Percentiles rank a stretch among this genome's conserved stretches.
phyloP scores from a whole-genome alignment of 306 rosid genomes.

The Lupinus albus region DNA sequence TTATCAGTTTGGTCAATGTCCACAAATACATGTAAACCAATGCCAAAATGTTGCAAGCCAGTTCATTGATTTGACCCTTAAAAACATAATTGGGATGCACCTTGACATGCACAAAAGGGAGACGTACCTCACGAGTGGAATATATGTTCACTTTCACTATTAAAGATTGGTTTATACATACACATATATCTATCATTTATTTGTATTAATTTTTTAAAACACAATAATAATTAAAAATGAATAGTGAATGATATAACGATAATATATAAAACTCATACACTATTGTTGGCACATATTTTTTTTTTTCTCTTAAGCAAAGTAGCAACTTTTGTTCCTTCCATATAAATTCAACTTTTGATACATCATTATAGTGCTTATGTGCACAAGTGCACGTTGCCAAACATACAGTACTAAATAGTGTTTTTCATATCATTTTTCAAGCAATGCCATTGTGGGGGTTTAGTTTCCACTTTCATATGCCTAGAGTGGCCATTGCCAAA shows the following conservation, averaged over 20 bases:
- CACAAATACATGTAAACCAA: slow-evolving; percentile 25
- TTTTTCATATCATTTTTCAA: slow-evolving; percentile 15
- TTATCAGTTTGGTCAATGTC: slow-evolving; percentile 35
- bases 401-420: slow-evolving; percentile 21
- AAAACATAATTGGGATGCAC: slow-evolving; percentile 38
- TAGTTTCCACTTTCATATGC: slow-evolving; percentile 45
- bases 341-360: slow-evolving; percentile 24
- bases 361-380: slow-evolving; percentile 12
- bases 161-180: too few relatives aligned
- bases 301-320: too few relatives aligned
- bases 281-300: too few relatives aligned
- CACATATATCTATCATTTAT: too few relatives aligned
- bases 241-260: too few relatives aligned
- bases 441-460: slow-evolving; percentile 43
- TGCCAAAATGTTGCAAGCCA: slow-evolving; percentile 33
- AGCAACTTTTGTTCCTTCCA: slow-evolving; percentile 32
- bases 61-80: slow-evolving; percentile 42
- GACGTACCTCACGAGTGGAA: too few relatives aligned
- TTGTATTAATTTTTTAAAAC: too few relatives aligned
- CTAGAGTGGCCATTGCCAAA: slow-evolving; percentile 30
- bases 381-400: slow-evolving; percentile 25
- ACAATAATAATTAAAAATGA: too few relatives aligned
- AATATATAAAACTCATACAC: too few relatives aligned
- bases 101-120: slow-evolving; percentile 32
- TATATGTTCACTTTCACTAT: too few relatives aligned